Conservation (phyloP, 192 early-diverging fungal genomes). For the Jimgerdemannia flammicorona region DNA sequence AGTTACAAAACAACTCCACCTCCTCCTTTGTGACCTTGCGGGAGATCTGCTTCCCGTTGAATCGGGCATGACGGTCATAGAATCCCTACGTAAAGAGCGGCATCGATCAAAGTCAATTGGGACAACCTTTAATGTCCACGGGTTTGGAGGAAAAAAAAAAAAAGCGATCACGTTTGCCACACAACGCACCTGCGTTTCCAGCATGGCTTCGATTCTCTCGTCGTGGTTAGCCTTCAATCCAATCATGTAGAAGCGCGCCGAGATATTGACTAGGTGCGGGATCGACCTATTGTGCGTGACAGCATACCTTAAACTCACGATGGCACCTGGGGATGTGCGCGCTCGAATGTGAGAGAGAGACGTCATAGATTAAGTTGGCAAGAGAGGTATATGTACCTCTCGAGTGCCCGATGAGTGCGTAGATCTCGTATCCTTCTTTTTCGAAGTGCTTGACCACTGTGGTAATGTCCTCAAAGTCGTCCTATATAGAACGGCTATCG, state of each 20-base stretch:
- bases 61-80: slow-evolving; percentile 16
- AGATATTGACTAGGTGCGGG: slow-evolving; percentile 25
- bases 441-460: slow-evolving; percentile 23
- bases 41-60: slow-evolving; percentile 8
- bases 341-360: no score
- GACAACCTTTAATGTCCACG: neutral
- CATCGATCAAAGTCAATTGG: no score
- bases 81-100: slow-evolving; percentile 6
- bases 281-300: slow-evolving; percentile 23
- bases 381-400: slow-evolving; percentile 8
- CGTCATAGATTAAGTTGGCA: no score
- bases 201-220: neutral
- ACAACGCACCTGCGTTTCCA: neutral
- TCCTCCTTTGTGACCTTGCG: slow-evolving; percentile 14
- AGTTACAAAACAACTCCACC: slow-evolving; percentile 12
- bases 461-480: slow-evolving; percentile 22
- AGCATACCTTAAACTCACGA: slow-evolving; percentile 29
- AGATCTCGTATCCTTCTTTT: slow-evolving; percentile 28
- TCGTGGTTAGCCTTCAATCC: slow-evolving; percentile 5
- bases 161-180: neutral
- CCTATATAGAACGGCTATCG: slow-evolving; percentile 2
- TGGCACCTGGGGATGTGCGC: slow-evolving; percentile 12
- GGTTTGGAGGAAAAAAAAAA: neutral
- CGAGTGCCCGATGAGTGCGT: slow-evolving; percentile 27
- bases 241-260: slow-evolving; percentile 22